A percentile compares a stretch with the other conserved stretches of the same genome.
phyloP scores from a whole-genome alignment of 2,329 filamentous ascomycete genomes.

The Diaporthe helianthi region DNA sequence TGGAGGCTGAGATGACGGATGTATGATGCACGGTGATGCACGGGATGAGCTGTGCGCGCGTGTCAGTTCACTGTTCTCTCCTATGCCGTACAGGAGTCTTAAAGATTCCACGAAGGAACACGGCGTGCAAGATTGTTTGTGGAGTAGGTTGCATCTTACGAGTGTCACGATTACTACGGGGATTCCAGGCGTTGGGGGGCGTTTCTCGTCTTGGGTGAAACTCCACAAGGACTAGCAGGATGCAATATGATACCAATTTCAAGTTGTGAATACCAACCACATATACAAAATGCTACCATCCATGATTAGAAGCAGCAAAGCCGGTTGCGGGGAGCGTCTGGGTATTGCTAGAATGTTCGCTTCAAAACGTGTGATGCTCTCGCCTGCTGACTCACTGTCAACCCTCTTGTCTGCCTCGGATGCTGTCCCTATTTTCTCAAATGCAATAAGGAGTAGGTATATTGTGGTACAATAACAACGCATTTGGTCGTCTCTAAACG shows the following conservation, averaged over 20 bases:
- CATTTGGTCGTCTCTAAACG: slow-evolving; percentile 27
- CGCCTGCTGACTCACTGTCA: neutral
- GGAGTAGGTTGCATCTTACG: slow-evolving; percentile 6
- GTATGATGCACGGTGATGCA: slow-evolving; percentile 21
- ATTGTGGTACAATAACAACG: slow-evolving; percentile 31
- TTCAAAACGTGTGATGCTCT: neutral
- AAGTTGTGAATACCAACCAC: slow-evolving; percentile 19
- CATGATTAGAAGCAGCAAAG: slow-evolving; percentile 2
- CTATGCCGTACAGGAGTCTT: neutral
- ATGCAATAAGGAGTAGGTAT: slow-evolving; percentile 32
- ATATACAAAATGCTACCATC: slow-evolving; percentile 15
- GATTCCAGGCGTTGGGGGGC: slow-evolving; percentile 34
- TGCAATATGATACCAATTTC: slow-evolving; percentile 31
- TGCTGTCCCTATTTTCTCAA: slow-evolving; percentile 22
- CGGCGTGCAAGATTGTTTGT: neutral
- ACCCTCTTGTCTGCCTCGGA: neutral
- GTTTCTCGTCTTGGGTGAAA: neutral
- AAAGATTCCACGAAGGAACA: no score
- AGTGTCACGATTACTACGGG: slow-evolving; percentile 29
- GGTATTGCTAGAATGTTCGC: neutral
- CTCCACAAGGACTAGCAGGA: slow-evolving; percentile 4
- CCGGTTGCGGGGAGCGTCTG: neutral
- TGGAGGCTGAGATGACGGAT: slow-evolving; percentile 50
- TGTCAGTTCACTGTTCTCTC: neutral
- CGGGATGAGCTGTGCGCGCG: neutral